Base-by-base conservation (phyloP, 805 yeast genomes). In the Yamadazyma phyllophila region DNA sequence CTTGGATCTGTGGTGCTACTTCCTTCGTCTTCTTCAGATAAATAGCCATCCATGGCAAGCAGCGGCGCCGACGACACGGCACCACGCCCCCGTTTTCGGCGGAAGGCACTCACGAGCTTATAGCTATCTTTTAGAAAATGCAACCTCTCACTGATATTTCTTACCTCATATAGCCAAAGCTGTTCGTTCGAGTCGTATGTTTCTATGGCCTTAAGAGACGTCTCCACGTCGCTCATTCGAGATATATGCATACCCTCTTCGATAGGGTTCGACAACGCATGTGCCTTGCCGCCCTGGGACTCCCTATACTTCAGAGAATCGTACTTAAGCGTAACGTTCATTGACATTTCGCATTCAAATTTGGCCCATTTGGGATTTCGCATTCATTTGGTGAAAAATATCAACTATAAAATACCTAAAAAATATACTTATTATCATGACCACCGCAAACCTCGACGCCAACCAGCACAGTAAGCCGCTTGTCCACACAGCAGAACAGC, bases 101-200 rank as follows among this genome's bases (percentile, higher is more conserved):
- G 61, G 36, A 60, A 44, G 7, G 48, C 33, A 29, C 57, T 65
- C 3, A 65, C 53, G 1, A 65, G 46, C 36, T 51, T 55, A 45
- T 62, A 64, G 2, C 59, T 53, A 38, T 64, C 70, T 39, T 57
- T 58, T 31, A 67, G 54, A 16, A 63, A 50, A 39, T 57, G 59
- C 20, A 66, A 48, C 38, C 67, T 44, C 33, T 62, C 62, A 41
- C 61, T 50, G 4, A 66, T 60, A 35, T 50, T 49, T 37, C 51
- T 50, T 7, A 60, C 46, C 50, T 61, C 56, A 12, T 50, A 43
- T 39, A 51, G 36, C 71, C 71, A 66, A 12, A 49, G 48, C 17
- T 14, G 38, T 2, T 51, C 51, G 12, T 48, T 39, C 6, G 6
- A 14, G 12, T 31, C 33, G 38, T 51, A 49, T 20, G 41, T 36